A percentile compares a stretch with the other conserved stretches of the same genome.
These are phyloP conservation scores for Plasmodium gallinaceum DNA, from an alignment of 169 alveolate genomes.

Conservation along the genomic window DNA sequence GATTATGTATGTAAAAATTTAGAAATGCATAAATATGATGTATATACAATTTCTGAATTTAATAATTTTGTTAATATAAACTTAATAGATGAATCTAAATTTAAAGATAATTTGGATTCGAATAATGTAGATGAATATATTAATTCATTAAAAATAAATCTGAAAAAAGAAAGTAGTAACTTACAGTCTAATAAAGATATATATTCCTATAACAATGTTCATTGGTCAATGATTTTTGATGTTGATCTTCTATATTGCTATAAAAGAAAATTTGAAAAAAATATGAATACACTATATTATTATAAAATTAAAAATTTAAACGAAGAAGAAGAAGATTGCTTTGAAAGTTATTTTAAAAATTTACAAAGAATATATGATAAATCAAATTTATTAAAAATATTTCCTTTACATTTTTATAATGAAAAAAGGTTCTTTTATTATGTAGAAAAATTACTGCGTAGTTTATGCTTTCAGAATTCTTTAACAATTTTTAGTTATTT, in stretches of 20 bases:
- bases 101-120: slow-evolving; percentile 23
- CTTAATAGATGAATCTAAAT: slow-evolving; percentile 8
- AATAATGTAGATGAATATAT: slow-evolving; percentile 12
- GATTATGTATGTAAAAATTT: slow-evolving; percentile 62
- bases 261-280: slow-evolving; percentile 55
- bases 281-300: slow-evolving; percentile 50
- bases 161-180: neutral
- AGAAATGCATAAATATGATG: slow-evolving; percentile 62
- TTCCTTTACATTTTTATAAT: slow-evolving; percentile 71
- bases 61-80: slow-evolving; percentile 48
- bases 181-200: neutral
- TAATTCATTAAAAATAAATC: slow-evolving; percentile 7
- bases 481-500: slow-evolving; percentile 56
- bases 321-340: slow-evolving; percentile 45
- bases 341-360: slow-evolving; percentile 54
- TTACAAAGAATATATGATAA: slow-evolving; percentile 45
- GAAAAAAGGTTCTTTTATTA: slow-evolving; percentile 36
- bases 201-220: slow-evolving; percentile 20
- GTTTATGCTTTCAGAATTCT: slow-evolving; percentile 63
- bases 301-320: slow-evolving; percentile 59
- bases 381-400: slow-evolving; percentile 58
- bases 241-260: slow-evolving; percentile 33
- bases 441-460: slow-evolving; percentile 57
- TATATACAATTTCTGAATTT: slow-evolving; percentile 52
- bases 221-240: slow-evolving; percentile 42